Evolutionary conservation across 495 filamentous ascomycete species (phyloP), one percentile per base, ranked within the genome.

Genomic region (Bombardia bombarda): DNA sequence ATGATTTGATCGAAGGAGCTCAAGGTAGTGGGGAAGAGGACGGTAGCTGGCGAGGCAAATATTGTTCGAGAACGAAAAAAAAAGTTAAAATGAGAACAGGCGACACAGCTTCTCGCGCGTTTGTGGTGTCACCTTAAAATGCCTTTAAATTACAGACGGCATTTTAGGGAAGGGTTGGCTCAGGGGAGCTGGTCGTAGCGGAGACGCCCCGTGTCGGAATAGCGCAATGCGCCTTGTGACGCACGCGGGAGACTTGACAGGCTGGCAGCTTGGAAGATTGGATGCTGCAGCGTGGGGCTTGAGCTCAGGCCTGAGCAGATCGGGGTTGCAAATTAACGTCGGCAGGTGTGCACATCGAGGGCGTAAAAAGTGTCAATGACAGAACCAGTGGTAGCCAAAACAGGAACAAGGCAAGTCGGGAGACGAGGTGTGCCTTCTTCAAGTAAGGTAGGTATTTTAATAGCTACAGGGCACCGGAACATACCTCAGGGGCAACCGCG

Each of bases 111-210:
- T 32, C 17, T 10, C 12, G 22, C 14, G 7, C 13, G 34, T 5
- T 17, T 23, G 46, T 52, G 49, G 56, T 57, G 50, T 45, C 53
- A 54, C 53, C 43, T 43, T 49, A 46, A 50, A 49, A 49, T 47
- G 26, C 26, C 26, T 30, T 53, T 54, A 49, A 60, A 60, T 60
- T 55, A 55, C 38, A 38, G 50, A 40, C 41, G 36, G 43, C 44
- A 47, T 50, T 57, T 47, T 32, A 25, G 54, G 57, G 40, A 55
- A 45, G 53, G 50, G 19, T 41, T 38, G 35, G 42, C 24, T 39
- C 38, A 51, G 45, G 50, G 56, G 47, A 55, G 43, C 40, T 48
- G 33, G 9, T 21, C 37, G 32, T 23, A 42, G 48, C 46, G 49
- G 45, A 40, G 47, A 46, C 48, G 22, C 18, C 7, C 13, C 8